These are phyloP conservation scores for Elsinoe arachidis DNA, from an alignment of 2,329 filamentous ascomycete genomes.

Conservation along the genomic window DNA sequence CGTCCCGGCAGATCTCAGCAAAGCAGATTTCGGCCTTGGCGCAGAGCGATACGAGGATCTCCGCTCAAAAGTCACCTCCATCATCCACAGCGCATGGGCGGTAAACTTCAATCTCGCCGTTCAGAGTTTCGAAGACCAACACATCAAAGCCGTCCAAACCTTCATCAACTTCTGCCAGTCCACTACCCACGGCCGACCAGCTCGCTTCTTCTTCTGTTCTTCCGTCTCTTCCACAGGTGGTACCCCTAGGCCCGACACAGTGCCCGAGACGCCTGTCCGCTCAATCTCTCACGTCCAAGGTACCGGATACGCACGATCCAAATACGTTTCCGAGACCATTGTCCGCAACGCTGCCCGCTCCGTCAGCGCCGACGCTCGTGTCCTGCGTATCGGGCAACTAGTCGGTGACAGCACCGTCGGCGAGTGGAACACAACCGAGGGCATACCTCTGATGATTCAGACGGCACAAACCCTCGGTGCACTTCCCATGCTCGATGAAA, in stretches of 20 bases:
- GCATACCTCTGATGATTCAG: conserved; percentile 42
- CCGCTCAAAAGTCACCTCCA: conserved; percentile 28
- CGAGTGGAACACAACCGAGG: conserved; percentile 43
- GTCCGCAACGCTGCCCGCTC: conserved; percentile 16
- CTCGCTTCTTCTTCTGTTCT: conserved; percentile 43
- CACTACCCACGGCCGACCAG: conserved; percentile 20
- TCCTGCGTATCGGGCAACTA: conserved; percentile 36
- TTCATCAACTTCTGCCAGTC: conserved; percentile 34
- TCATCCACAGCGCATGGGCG: conserved; percentile 46
- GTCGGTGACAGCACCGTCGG: conserved; percentile 40
- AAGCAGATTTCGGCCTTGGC: conserved; percentile 34
- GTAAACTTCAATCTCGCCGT: conserved; percentile 51
- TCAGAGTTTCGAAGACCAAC: conserved; percentile 41
- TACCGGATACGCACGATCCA: conserved; percentile 21
- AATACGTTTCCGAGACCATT: conserved; percentile 20
- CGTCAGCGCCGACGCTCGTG: conserved; percentile 20
- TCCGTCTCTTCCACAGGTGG: conserved; percentile 36
- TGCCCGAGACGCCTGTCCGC: conserved; percentile 15
- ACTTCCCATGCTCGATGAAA: conserved; percentile 37
- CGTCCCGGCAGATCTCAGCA: conserved; percentile 34
- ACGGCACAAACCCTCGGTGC: conserved; percentile 39
- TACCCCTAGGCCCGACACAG: conserved; percentile 8
- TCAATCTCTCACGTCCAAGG: conserved; percentile 18
- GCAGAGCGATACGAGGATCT: conserved; percentile 24
- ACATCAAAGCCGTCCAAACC: conserved; percentile 38